Conservation (phyloP, 2,329 filamentous ascomycete genomes). For the Rasamsonia emersonii region DNA sequence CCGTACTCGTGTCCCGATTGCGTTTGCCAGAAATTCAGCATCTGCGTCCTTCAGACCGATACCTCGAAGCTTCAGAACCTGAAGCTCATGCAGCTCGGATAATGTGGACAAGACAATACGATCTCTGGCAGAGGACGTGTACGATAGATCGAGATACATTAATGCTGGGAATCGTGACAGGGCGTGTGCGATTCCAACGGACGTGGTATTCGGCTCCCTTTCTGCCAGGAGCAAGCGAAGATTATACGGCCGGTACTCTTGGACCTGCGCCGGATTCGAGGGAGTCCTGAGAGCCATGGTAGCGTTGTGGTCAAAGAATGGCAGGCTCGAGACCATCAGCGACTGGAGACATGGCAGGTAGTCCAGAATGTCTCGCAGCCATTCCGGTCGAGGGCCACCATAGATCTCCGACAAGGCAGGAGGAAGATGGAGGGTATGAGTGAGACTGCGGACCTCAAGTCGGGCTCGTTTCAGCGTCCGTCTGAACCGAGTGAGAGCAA, state of each 20-base stretch:
- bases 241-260: slow-evolving; percentile 27
- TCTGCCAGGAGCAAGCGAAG: slow-evolving; percentile 50
- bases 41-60: slow-evolving; percentile 47
- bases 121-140: slow-evolving; percentile 42
- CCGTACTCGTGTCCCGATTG: slow-evolving; percentile 45
- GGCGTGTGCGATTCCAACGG: slow-evolving; percentile 43
- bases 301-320: slow-evolving; percentile 54
- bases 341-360: slow-evolving; percentile 51
- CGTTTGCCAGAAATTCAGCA: slow-evolving; percentile 42
- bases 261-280: slow-evolving; percentile 6
- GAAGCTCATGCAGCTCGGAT: slow-evolving; percentile 40
- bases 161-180: slow-evolving; percentile 46
- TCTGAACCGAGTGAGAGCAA: slow-evolving; percentile 52
- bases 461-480: slow-evolving; percentile 48
- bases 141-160: slow-evolving; percentile 51
- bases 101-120: slow-evolving; percentile 41
- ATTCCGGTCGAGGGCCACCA: slow-evolving; percentile 49
- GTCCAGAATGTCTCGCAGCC: slow-evolving; percentile 52
- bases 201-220: slow-evolving; percentile 50
- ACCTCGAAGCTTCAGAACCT: slow-evolving; percentile 49
- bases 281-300: slow-evolving; percentile 41
- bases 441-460: slow-evolving; percentile 44
- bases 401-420: slow-evolving; percentile 54
- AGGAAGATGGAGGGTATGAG: slow-evolving; percentile 54
- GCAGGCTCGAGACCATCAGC: slow-evolving; percentile 49